Evolutionary conservation across 2,329 filamentous ascomycete genomes (phyloP).

Genomic region (Pseudonectria buxi): DNA sequence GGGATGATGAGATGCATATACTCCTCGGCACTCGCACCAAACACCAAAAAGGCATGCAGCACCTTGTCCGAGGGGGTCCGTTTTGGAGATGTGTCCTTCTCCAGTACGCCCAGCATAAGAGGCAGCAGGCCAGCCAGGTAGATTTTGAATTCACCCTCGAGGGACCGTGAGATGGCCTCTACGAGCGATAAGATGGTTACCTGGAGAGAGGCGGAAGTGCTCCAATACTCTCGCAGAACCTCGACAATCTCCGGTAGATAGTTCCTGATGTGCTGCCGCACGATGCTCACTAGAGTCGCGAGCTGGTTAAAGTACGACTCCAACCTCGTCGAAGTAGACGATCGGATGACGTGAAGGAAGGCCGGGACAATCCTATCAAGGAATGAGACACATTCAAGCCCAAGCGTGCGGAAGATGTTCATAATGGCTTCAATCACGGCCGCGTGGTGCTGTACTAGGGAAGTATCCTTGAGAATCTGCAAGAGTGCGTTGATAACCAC

Average conservation of each 20-base stretch:
- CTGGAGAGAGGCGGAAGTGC: constrained; percentile 71
- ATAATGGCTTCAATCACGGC: constrained; percentile 96
- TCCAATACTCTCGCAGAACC: constrained; percentile 86
- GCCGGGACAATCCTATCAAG: constrained; percentile 90
- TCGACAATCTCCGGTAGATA: constrained; percentile 82
- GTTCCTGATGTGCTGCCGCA: constrained; percentile 90
- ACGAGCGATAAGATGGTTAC: constrained; percentile 87
- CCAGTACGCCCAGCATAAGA: constrained; percentile 87
- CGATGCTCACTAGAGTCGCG: constrained; percentile 86
- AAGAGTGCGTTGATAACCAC: constrained; percentile 95
- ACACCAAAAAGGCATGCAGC: constrained; percentile 90
- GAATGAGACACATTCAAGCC: constrained; percentile 92
- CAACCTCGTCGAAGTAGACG: constrained; percentile 67
- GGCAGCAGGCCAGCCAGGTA: constrained; percentile 85
- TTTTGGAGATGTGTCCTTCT: constrained; percentile 71
- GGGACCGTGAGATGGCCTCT: constrained; percentile 84
- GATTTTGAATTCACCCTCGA: constrained; percentile 97
- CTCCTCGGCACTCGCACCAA: constrained; percentile 91
- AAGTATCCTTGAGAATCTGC: constrained; percentile 84
- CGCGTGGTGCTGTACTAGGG: constrained; percentile 83
- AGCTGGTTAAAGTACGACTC: constrained; percentile 98
- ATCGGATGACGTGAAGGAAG: constrained; percentile 82
- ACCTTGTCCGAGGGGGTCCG: constrained; percentile 83
- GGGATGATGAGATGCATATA: constrained; percentile 99
- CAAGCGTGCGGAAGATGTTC: constrained; percentile 95